Conservation (phyloP, 352 stramenopile genomes). For the Phytopythium kandeliae region DNA sequence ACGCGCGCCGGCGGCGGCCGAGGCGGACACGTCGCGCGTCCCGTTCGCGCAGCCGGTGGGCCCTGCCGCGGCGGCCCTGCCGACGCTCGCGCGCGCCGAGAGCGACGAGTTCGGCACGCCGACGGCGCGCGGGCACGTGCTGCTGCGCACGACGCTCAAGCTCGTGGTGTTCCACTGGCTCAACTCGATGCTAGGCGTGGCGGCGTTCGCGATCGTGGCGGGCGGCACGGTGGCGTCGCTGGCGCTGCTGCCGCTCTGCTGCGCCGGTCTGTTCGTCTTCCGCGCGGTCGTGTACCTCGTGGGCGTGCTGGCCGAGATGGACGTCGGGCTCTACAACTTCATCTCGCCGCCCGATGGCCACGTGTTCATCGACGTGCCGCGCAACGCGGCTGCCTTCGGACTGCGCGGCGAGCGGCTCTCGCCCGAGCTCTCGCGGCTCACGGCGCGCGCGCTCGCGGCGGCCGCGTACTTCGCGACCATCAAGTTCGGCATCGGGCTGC, state of each 20-base stretch:
- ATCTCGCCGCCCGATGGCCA: constrained; percentile 41
- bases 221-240: constrained; percentile 30
- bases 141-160: constrained; percentile 33
- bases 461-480: constrained; percentile 58
- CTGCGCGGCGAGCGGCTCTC: constrained; percentile 39
- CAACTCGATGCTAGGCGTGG: constrained; percentile 40
- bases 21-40: constrained; percentile 8
- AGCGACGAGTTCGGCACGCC: constrained; percentile 16
- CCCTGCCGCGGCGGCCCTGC: constrained; percentile 4
- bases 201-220: constrained; percentile 36
- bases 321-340: constrained; percentile 63
- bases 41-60: constrained; percentile 7
- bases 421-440: constrained; percentile 39
- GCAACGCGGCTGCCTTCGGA: constrained; percentile 27
- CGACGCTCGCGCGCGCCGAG: constrained; percentile 3
- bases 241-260: constrained; percentile 45
- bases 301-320: constrained; percentile 44
- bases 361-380: constrained; percentile 36
- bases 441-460: constrained; percentile 29
- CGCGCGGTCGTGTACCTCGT: constrained; percentile 44
- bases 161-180: constrained; percentile 58
- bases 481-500: constrained; percentile 44
- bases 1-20: constrained; percentile 7
- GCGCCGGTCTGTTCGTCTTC: constrained; percentile 49
- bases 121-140: constrained; percentile 7